Percentiles rank a stretch among this genome's conserved stretches.
Conservation (phyloP, 495 filamentous ascomycete species). For the Xylaria telfairii region DNA sequence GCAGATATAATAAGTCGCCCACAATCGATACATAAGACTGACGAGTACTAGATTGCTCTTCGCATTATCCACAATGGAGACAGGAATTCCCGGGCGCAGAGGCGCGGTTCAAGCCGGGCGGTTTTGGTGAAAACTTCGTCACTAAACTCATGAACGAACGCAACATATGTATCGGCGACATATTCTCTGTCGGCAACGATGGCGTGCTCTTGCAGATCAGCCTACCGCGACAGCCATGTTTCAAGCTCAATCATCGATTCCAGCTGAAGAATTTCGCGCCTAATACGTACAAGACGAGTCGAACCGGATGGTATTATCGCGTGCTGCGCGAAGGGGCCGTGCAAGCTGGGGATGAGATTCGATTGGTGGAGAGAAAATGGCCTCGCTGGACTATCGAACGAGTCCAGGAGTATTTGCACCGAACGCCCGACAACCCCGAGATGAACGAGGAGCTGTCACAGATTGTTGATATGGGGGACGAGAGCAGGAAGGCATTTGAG, state of each 20-base stretch:
- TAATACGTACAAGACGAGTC: slow-evolving; percentile 54
- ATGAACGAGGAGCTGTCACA: slow-evolving; percentile 53
- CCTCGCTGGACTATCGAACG: slow-evolving; percentile 62
- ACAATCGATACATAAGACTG: neutral
- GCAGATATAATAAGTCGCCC: neutral
- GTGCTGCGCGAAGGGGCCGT: slow-evolving; percentile 56
- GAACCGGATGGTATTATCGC: slow-evolving; percentile 64
- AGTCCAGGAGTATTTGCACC: slow-evolving; percentile 61
- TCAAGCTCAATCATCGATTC: slow-evolving; percentile 65
- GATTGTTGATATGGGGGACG: slow-evolving; percentile 55
- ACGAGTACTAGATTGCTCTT: slow-evolving; percentile 49
- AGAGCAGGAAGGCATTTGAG: slow-evolving; percentile 50
- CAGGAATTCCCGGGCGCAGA: slow-evolving; percentile 50
- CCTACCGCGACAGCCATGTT: slow-evolving; percentile 61
- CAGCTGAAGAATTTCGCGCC: slow-evolving; percentile 59
- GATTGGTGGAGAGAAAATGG: slow-evolving; percentile 49
- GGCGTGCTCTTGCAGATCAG: slow-evolving; percentile 50
- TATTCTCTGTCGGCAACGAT: slow-evolving; percentile 48
- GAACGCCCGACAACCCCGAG: slow-evolving; percentile 48
- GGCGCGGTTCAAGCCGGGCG: slow-evolving; percentile 53
- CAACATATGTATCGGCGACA: slow-evolving; percentile 65
- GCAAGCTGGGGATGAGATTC: slow-evolving; percentile 52
- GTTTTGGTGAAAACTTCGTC: slow-evolving; percentile 66
- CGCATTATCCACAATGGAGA: slow-evolving; percentile 59
- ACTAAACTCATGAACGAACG: slow-evolving; percentile 57